Percentiles rank a stretch among this genome's conserved stretches.
Conservation (phyloP, 139 green algal species). For the Nannochloris sp. region DNA sequence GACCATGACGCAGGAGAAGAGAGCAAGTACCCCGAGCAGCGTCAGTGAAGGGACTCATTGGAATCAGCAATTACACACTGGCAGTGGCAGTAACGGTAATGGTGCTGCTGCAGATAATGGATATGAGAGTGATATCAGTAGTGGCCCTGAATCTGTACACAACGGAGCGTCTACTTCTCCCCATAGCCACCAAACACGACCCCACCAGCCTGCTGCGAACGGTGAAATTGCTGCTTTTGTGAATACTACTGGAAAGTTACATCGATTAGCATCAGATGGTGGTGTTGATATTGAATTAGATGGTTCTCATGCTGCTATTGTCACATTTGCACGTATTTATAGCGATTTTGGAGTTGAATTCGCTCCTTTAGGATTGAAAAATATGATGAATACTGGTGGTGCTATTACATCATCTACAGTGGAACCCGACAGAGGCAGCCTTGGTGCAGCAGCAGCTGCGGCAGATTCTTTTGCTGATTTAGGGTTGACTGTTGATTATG, state of each 20-base stretch:
- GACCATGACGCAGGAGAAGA: no score
- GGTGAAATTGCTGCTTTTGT: constrained; percentile 11
- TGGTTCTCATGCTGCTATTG: constrained; percentile 18
- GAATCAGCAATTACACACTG: background rate
- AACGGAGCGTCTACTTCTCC: background rate
- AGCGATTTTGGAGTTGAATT: constrained; percentile 23
- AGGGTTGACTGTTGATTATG: background rate
- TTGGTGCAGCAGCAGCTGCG: background rate
- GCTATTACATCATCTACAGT: constrained; percentile 23
- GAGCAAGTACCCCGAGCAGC: no score
- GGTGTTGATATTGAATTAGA: constrained; percentile 2
- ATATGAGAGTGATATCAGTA: no score
- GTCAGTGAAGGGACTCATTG: background rate
- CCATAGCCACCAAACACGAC: background rate
- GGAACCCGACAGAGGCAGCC: background rate
- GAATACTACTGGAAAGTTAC: background rate
- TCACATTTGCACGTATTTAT: constrained; percentile 30
- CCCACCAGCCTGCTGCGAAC: background rate
- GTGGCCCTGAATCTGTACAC: background rate
- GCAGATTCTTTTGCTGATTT: background rate
- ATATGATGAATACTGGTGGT: constrained; percentile 74
- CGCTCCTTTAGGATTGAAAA: constrained; percentile 51
- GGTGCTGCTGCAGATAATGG: no score
- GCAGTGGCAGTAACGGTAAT: no score
- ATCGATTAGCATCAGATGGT: constrained; percentile 4